These are phyloP conservation scores for Colletotrichum lupini DNA, from an alignment of 2,329 filamentous ascomycete species.

Conservation along the genomic window DNA sequence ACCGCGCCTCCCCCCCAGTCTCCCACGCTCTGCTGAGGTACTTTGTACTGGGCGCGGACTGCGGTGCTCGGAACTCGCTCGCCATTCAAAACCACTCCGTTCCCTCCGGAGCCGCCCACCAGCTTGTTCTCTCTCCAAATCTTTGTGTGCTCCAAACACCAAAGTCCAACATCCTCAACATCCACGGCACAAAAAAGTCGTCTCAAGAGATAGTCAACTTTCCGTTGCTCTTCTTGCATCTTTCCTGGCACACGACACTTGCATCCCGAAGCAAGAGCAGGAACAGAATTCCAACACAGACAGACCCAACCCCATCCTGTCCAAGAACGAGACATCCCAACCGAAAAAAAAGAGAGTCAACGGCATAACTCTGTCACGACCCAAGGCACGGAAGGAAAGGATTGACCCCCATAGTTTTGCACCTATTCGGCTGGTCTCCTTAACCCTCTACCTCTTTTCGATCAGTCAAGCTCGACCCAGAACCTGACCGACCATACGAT, in stretches of 20 bases:
- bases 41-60: not conserved
- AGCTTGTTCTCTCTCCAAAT: constrained; percentile 20
- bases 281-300: not conserved
- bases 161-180: constrained; percentile 19
- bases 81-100: constrained; percentile 37
- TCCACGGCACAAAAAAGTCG: not conserved
- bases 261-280: constrained; percentile 14
- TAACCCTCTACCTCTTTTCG: not conserved
- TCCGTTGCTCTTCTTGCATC: not conserved
- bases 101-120: constrained; percentile 33
- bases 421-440: constrained; percentile 24
- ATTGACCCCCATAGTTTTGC: constrained; percentile 24
- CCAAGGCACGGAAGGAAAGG: constrained; percentile 28
- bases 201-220: not conserved
- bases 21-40: not conserved
- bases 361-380: constrained; percentile 4
- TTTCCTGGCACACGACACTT: not conserved
- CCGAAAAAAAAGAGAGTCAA: constrained; percentile 9
- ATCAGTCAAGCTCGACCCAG: constrained; percentile 1
- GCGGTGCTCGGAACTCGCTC: constrained; percentile 21
- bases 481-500: constrained; percentile 17
- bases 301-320: not conserved
- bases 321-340: not conserved
- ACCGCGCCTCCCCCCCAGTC: not conserved
- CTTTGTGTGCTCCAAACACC: constrained; percentile 36